Evolutionary conservation across 208 protist genomes (phyloP), one percentile per base, ranked within the genome.

Genomic region (Leishmania tarentolae): DNA sequence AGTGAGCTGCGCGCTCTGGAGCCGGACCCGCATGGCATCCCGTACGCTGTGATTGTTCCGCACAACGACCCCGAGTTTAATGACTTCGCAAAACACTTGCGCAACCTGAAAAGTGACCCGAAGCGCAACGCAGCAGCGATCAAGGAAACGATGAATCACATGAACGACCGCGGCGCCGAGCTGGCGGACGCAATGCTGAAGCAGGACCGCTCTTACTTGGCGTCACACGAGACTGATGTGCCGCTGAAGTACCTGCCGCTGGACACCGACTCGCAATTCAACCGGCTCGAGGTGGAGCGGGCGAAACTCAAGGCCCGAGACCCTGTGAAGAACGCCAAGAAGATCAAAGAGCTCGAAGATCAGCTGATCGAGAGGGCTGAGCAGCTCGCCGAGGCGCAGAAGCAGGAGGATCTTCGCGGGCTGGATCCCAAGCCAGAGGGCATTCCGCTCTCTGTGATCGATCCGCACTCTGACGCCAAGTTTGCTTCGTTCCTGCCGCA

Each of bases 51-150:
- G 19, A 76, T 97, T 50, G 71, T 83, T n/a, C 92, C 86, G 15
- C 92, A 95, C 83, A 75, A 88, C 17, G 93, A 97, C 85, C 40
- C 77, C 8, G 65, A 86, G 74, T 97, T 97, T 77, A 82, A 65
- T 44, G 84, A 90, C 68, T 70, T 94, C 44, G 86, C 85, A 6
- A 84, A 84, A 57, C 83, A 82, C 50, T 28, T 91, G 78, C 93
- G 93, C 28, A 86, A 83, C 3, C 88, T 96, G 17, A 89, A 92
- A 81, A 75, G 86, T 15, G 87, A 94, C 76, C 85, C 87, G 31
- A 81, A 77, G 74, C 80, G 80, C 46, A 95, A 96, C 75, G 75
- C 76, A 11, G 80, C 78, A 50, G 82, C 83, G 17, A 84, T 91
- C 66, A 84, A 88, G 35, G 79, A 85, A 35, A 65, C 90, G 44